Evolutionary conservation across 2,329 filamentous ascomycete genomes (phyloP).

Genomic region (Cladosporium sp.): DNA sequence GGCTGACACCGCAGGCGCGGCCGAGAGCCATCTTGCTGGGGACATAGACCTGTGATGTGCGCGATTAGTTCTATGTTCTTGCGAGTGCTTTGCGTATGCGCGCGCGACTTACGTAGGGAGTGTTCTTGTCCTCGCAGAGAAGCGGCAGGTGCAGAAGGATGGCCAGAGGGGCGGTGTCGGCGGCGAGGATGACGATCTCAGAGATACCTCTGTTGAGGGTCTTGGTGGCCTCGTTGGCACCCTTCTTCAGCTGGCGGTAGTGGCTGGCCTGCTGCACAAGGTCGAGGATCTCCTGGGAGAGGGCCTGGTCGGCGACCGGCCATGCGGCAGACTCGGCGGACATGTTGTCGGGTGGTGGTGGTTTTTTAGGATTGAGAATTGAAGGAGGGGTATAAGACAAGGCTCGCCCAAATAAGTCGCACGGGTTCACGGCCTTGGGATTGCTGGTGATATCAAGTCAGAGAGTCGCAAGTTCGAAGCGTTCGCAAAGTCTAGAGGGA

Average conservation of each 20-base stretch:
- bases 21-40: slow-evolving; percentile 77
- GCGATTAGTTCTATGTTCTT: not conserved
- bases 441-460: slow-evolving; percentile 9
- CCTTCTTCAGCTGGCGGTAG: slow-evolving; percentile 73
- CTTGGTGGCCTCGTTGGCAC: slow-evolving; percentile 68
- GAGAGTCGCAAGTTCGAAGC: slow-evolving; percentile 9
- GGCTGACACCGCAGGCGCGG: slow-evolving; percentile 82
- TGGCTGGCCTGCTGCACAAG: slow-evolving; percentile 62
- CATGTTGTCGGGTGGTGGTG: slow-evolving; percentile 18
- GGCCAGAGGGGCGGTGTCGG: slow-evolving; percentile 80
- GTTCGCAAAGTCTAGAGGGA: slow-evolving; percentile 3
- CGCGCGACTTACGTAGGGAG: slow-evolving; percentile 47
- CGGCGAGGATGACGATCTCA: slow-evolving; percentile 84
- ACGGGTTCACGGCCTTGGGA: slow-evolving; percentile 33
- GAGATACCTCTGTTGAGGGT: slow-evolving; percentile 85
- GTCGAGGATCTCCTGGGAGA: slow-evolving; percentile 45
- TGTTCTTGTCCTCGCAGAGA: slow-evolving; percentile 74
- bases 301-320: slow-evolving; percentile 45
- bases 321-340: slow-evolving; percentile 48
- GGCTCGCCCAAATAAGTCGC: slow-evolving; percentile 26
- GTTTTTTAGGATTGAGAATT: slow-evolving; percentile 14
- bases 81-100: not conserved
- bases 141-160: slow-evolving; percentile 88
- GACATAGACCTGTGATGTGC: slow-evolving; percentile 33
- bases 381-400: slow-evolving; percentile 21